Evolutionary conservation across 1,284 basidiomycete genomes (phyloP).

Genomic region (Caloboletus inedulis): DNA sequence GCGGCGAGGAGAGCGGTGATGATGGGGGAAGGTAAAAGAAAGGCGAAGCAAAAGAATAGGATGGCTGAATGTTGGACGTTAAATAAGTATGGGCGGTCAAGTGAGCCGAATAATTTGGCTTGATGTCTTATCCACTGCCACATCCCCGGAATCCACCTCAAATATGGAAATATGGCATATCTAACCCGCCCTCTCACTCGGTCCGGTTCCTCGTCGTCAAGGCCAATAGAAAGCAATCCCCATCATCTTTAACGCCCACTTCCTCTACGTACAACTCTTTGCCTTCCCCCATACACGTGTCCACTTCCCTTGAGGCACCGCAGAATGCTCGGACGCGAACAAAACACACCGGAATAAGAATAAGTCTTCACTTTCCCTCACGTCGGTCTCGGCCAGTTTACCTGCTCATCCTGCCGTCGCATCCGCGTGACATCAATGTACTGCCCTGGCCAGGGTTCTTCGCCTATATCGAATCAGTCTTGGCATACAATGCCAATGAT

Average conservation of each 20-base stretch:
- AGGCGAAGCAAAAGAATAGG: not conserved
- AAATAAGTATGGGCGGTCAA: constrained; percentile 14
- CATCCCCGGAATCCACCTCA: constrained; percentile 2
- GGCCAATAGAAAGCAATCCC: constrained; percentile 19
- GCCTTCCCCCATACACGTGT: constrained; percentile 6
- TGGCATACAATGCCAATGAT: not conserved
- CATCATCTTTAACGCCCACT: constrained; percentile 5
- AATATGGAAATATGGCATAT: not conserved
- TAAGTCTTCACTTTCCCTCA: constrained; percentile 3
- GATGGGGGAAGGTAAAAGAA: constrained; percentile 2
- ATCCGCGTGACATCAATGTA: constrained; percentile 65
- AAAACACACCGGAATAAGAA: not conserved
- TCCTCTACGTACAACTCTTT: constrained; percentile 7
- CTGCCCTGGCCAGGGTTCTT: constrained; percentile 64
- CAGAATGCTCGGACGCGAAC: not conserved
- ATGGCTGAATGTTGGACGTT: constrained; percentile 14
- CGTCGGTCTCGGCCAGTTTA: constrained; percentile 64
- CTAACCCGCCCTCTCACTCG: not conserved
- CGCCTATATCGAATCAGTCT: constrained; percentile 40
- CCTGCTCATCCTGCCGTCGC: constrained; percentile 49
- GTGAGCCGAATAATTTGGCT: constrained; percentile 13
- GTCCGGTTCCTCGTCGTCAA: constrained; percentile 17
- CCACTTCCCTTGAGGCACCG: not conserved
- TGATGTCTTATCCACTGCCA: constrained; percentile 17
- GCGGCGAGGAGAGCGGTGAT: constrained; percentile 1